These are phyloP conservation scores for Aspergillus fumigatiaffinis DNA, from an alignment of 2,329 filamentous ascomycete genomes.

Conservation along the genomic window DNA sequence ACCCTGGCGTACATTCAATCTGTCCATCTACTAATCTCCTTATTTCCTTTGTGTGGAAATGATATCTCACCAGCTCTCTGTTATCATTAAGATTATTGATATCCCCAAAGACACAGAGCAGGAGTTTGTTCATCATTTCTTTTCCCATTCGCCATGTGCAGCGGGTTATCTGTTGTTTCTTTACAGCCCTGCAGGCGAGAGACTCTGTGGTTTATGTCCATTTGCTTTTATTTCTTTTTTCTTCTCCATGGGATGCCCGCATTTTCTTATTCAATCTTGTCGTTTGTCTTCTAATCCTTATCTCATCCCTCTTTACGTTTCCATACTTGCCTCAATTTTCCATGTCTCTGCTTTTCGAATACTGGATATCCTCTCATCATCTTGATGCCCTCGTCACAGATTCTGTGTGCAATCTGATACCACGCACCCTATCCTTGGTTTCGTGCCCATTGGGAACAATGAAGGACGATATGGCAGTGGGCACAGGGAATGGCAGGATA, in stretches of 20 bases:
- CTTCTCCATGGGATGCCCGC: conserved; percentile 8
- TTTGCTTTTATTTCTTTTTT: conserved; percentile 3
- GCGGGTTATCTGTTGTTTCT: conserved; percentile 9
- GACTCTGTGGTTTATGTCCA: conserved; percentile 6
- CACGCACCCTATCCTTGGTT: conserved; percentile 24
- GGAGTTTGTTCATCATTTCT: conserved; percentile 15
- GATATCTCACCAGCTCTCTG: conserved; percentile 26
- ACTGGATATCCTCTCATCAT: conserved; percentile 39
- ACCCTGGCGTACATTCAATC: conserved; percentile 29
- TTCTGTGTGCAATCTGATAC: conserved; percentile 33
- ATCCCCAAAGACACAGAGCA: conserved; percentile 21
- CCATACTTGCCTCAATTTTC: conserved; percentile 17
- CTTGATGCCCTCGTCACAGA: conserved; percentile 25
- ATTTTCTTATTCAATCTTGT: conserved; percentile 6
- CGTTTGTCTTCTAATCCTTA: conserved; percentile 5
- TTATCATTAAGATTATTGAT: conserved; percentile 23
- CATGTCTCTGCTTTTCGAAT: conserved; percentile 25
- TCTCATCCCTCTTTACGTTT: conserved; percentile 16
- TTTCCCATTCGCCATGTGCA: conserved; percentile 17
- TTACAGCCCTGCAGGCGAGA: not conserved
- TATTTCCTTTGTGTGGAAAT: conserved; percentile 23
- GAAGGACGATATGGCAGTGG: conserved; percentile 22
- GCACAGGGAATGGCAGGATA: conserved; percentile 27
- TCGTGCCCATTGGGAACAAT: conserved; percentile 24
- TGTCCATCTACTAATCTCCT: conserved; percentile 25